Conservation (phyloP, 805 yeast species). For the Ogataea minuta region DNA sequence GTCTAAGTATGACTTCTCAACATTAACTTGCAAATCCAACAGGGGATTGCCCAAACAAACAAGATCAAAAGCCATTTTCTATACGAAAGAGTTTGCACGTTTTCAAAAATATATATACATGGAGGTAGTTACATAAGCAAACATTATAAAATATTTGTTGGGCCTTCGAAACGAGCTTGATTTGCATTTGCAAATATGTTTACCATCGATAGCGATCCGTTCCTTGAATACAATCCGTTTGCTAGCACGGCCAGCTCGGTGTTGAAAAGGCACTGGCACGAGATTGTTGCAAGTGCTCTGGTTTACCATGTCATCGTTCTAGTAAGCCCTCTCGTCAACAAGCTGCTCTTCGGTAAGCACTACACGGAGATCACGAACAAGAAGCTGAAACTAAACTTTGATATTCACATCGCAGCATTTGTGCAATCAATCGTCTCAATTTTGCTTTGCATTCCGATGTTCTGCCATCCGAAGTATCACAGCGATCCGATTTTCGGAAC, state of each 20-base stretch:
- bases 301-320: slow-evolving; percentile 59
- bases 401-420: slow-evolving; percentile 87
- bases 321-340: slow-evolving; percentile 52
- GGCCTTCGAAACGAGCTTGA: neutral
- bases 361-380: slow-evolving; percentile 47
- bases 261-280: slow-evolving; percentile 68
- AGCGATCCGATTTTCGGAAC: slow-evolving; percentile 61
- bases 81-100: slow-evolving; percentile 1
- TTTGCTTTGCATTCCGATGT: slow-evolving; percentile 58
- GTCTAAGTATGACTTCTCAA: slow-evolving; percentile 61
- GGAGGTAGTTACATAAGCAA: slow-evolving; percentile 7
- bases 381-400: slow-evolving; percentile 68
- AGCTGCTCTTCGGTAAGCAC: slow-evolving; percentile 45
- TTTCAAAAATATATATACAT: neutral
- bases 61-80: slow-evolving; percentile 58
- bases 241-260: slow-evolving; percentile 43
- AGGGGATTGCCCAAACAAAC: slow-evolving; percentile 93
- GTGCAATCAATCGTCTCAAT: slow-evolving; percentile 75
- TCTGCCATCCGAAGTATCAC: slow-evolving; percentile 49
- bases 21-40: slow-evolving; percentile 80
- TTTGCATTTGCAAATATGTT: slow-evolving; percentile 15
- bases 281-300: slow-evolving; percentile 55
- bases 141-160: slow-evolving; percentile 5
- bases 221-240: slow-evolving; percentile 44
- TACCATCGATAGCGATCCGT: slow-evolving; percentile 39